Evolutionary conservation across 768 basidiomycete genomes (phyloP), one percentile per base, ranked within the genome.

Genomic region (Lactarius sanguifluus): DNA sequence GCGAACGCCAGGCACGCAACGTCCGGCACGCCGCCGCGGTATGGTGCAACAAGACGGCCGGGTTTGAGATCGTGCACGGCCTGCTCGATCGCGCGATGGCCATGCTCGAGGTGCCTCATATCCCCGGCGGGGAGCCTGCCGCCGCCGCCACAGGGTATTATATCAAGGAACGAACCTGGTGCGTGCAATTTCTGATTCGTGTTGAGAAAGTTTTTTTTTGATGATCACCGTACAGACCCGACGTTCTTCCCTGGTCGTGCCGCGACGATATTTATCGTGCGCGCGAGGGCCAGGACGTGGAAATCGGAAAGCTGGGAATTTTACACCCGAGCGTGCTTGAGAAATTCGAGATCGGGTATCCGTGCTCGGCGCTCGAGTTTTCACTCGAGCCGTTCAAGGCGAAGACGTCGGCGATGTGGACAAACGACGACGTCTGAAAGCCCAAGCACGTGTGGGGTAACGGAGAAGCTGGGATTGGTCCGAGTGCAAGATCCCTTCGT

Each of bases 11-110:
- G 76, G 86, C 94, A 61, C 84, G 91, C 65, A 99, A 99, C 76
- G 87, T 90, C 58, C 82, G 95, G 66, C 88, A 92, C 65, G 90
- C 94, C 1, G 94, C 88, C 0, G 96, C 91, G 0, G 85, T 98
- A 47, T 98, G 93, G 90, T 96, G 95, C 78, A 96, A 96, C 77
- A 93, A 93, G 79, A 92, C 90, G 16, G 97, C 96, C 43, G 96
- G 96, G 5, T 99, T 99, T 74, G 96, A 99, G 80, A 85, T 96
- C 67, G 89, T 96, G 13, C 97, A 98, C 76, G 97, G 97, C 40
- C 80, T 98, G 78, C 79, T 99, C 70, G 95, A 98, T 78, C 83
- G 96, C 59, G 85, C 92, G 43, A 98, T 99, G 97, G 91, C 89
- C 76, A 95, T 97, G 85, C 80, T 99, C 25, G 96, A 97, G 70